Evolutionary conservation across 208 protist species (phyloP).

Genomic region (Leptomonas seymouri): DNA sequence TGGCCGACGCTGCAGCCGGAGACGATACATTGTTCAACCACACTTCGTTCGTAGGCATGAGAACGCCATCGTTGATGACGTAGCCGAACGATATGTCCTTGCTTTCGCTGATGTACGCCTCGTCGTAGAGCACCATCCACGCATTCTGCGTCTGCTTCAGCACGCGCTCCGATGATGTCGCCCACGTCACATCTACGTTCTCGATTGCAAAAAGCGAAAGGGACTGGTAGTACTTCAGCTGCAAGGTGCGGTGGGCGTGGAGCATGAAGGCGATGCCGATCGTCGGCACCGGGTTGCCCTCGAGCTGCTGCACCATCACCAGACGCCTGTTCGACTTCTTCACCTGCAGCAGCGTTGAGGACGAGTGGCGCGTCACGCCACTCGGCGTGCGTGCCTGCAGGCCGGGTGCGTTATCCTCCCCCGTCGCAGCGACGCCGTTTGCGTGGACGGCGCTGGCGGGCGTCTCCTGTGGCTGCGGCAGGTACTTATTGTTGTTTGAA

Average conservation of each 20-base stretch:
- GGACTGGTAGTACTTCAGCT: conserved; percentile 82
- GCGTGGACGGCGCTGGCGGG: neutral
- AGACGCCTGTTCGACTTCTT: conserved; percentile 34
- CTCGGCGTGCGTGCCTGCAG: conserved; percentile 9
- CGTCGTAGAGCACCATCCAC: conserved; percentile 74
- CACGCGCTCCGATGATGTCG: conserved; percentile 24
- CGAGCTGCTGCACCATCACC: conserved; percentile 33
- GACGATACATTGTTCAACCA: neutral
- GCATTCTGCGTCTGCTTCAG: conserved; percentile 55
- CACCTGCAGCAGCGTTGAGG: conserved; percentile 17
- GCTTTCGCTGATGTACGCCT: conserved; percentile 62
- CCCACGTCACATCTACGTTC: conserved; percentile 71
- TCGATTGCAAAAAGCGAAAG: conserved; percentile 79
- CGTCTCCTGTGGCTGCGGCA: conserved; percentile 39
- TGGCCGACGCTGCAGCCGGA: neutral
- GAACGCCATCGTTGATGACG: conserved; percentile 10
- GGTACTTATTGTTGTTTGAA: conserved; percentile 35
- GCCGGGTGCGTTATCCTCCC: neutral
- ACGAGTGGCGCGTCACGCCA: conserved; percentile 15
- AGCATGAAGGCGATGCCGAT: conserved; percentile 78
- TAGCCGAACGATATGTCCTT: conserved; percentile 27
- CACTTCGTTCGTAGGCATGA: conserved; percentile 26
- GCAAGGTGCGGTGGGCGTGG: conserved; percentile 75
- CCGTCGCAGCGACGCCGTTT: neutral
- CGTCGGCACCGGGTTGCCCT: conserved; percentile 66